Conservation (phyloP, 1,284 basidiomycete species). For the Pholiota adiposa region DNA sequence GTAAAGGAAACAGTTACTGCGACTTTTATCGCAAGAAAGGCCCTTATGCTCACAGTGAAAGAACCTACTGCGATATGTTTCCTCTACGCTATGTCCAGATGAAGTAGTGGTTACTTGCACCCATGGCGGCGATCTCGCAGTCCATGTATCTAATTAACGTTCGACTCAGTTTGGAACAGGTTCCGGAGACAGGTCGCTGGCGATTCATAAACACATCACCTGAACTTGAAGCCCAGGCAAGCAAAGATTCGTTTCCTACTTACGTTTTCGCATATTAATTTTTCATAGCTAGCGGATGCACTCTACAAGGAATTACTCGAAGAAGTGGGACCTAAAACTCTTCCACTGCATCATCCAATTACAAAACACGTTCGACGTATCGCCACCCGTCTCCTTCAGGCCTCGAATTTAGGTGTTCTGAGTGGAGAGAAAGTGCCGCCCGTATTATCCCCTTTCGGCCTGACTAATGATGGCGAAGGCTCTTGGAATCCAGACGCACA, state of each 20-base stretch:
- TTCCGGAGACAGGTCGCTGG: slow-evolving; percentile 83
- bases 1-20: no score
- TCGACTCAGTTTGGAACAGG: slow-evolving; percentile 68
- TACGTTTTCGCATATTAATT: not conserved
- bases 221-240: slow-evolving; percentile 56
- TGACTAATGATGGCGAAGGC: slow-evolving; percentile 27
- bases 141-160: not conserved
- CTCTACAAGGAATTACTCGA: slow-evolving; percentile 55
- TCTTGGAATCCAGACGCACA: slow-evolving; percentile 37
- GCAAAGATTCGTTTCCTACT: slow-evolving; percentile 14
- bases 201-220: slow-evolving; percentile 82
- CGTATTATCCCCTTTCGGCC: slow-evolving; percentile 28
- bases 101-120: no score
- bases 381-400: slow-evolving; percentile 73
- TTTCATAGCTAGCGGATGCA: slow-evolving; percentile 47
- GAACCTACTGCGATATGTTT: no score
- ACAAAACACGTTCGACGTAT: slow-evolving; percentile 72
- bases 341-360: slow-evolving; percentile 73
- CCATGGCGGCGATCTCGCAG: not conserved
- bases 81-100: no score
- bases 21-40: no score
- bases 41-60: no score
- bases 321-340: slow-evolving; percentile 60
- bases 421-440: slow-evolving; percentile 36
- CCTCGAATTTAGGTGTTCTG: slow-evolving; percentile 72